Conservation (phyloP, 352 stramenopile genomes). For the Pythium volutum region DNA sequence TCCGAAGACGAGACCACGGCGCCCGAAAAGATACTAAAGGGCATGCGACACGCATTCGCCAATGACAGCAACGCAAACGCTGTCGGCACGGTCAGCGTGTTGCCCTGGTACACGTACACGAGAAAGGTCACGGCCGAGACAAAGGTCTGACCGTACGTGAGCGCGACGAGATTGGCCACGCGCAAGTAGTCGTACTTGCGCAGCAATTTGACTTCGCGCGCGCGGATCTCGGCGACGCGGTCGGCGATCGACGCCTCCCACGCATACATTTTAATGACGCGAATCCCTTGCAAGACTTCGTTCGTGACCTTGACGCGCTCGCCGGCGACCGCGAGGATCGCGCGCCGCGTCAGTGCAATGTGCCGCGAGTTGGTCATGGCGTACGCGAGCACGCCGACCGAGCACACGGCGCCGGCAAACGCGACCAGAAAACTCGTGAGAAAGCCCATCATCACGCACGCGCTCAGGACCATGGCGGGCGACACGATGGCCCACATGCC, state of each 20-base stretch:
- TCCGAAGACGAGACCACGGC: constrained; percentile 29
- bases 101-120: constrained; percentile 17
- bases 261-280: constrained; percentile 89
- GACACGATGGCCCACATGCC: constrained; percentile 32
- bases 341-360: constrained; percentile 33
- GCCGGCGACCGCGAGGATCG: constrained; percentile 40
- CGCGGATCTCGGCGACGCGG: constrained; percentile 39
- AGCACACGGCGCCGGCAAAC: constrained; percentile 27
- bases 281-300: constrained; percentile 90
- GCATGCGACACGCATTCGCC: constrained; percentile 29
- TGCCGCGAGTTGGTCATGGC: constrained; percentile 29
- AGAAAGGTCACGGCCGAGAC: constrained; percentile 12
- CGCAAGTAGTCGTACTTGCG: constrained; percentile 19
- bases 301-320: constrained; percentile 92
- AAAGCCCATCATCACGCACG: constrained; percentile 25
- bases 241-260: constrained; percentile 58
- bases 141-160: constrained; percentile 14
- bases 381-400: constrained; percentile 27
- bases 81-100: constrained; percentile 9
- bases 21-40: constrained; percentile 37
- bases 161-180: constrained; percentile 10
- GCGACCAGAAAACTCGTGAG: constrained; percentile 15
- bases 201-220: constrained; percentile 31
- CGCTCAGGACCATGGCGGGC: constrained; percentile 12
- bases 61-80: constrained; percentile 37